phyloP scores from a whole-genome alignment of 2,329 filamentous ascomycete genomes.

The Tolypocladium ophioglossoides region DNA sequence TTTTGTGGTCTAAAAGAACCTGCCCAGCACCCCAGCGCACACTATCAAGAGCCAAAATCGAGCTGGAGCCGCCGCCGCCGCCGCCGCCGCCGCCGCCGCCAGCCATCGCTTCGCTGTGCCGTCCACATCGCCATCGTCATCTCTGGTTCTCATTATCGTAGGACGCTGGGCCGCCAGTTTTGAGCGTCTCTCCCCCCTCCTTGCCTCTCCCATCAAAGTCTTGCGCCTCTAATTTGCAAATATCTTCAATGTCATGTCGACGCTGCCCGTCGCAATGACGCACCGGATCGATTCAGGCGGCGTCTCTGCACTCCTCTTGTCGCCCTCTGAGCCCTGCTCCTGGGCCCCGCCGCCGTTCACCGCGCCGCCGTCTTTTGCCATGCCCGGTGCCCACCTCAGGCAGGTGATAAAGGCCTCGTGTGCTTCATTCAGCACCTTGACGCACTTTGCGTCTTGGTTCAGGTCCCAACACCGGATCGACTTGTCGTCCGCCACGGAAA shows the following conservation, averaged over 20 bases:
- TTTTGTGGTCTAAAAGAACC: neutral
- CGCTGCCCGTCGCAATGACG: constrained; percentile 78
- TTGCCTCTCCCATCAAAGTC: neutral
- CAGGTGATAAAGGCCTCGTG: constrained; percentile 82
- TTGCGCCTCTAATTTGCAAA: constrained; percentile 47
- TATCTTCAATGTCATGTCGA: constrained; percentile 69
- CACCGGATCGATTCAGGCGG: constrained; percentile 60
- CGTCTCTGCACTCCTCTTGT: constrained; percentile 37
- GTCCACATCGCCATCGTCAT: neutral
- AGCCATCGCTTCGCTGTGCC: neutral
- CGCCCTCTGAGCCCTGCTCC: constrained; percentile 11
- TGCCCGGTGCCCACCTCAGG: constrained; percentile 71
- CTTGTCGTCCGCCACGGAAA: constrained; percentile 84
- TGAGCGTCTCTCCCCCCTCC: neutral
- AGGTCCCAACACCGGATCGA: constrained; percentile 91
- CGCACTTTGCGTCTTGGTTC: constrained; percentile 78
- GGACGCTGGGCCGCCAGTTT: neutral
- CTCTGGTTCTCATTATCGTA: neutral
- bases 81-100: neutral
- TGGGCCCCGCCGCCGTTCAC: constrained; percentile 5
- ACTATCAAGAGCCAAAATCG: neutral
- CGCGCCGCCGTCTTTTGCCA: constrained; percentile 6
- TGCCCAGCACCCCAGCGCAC: neutral
- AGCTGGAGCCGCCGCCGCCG: neutral
- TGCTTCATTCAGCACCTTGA: constrained; percentile 67